Conservation (phyloP, 2,329 filamentous ascomycete species). For the Cryphonectria nitschkei region DNA sequence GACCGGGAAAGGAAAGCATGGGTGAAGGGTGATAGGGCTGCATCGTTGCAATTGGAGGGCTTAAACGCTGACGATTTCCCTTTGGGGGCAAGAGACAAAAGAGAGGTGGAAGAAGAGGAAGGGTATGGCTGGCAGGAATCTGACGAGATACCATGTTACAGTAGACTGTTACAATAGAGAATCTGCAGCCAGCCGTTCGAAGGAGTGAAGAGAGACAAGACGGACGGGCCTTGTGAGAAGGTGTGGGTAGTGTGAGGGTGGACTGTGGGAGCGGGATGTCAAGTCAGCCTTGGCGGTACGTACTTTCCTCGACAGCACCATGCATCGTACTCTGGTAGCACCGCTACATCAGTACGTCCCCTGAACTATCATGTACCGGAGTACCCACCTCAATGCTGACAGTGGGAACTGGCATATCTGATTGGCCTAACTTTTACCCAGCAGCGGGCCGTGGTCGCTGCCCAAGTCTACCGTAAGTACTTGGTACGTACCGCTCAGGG, state of each 20-base stretch:
- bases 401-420: neutral
- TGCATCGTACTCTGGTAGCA: neutral
- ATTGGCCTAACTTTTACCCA: neutral
- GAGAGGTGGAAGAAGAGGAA: neutral
- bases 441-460: neutral
- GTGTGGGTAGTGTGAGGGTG: slow-evolving; percentile 3
- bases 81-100: neutral
- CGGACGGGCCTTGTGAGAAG: neutral
- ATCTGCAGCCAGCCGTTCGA: slow-evolving; percentile 1
- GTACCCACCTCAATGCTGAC: neutral
- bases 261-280: neutral
- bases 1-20: neutral
- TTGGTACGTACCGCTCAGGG: neutral
- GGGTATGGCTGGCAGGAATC: neutral
- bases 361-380: neutral
- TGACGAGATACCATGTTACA: neutral
- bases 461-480: neutral
- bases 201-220: neutral
- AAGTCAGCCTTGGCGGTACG: neutral
- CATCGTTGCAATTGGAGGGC: slow-evolving; percentile 29
- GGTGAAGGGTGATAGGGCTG: slow-evolving; percentile 27
- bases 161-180: neutral
- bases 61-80: neutral
- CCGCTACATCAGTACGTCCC: neutral
- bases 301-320: neutral